Evolutionary conservation across 164 flowering plant genomes (phyloP), one percentile per base, ranked within the genome.

Genomic region (Dillenia suffruticosa): DNA sequence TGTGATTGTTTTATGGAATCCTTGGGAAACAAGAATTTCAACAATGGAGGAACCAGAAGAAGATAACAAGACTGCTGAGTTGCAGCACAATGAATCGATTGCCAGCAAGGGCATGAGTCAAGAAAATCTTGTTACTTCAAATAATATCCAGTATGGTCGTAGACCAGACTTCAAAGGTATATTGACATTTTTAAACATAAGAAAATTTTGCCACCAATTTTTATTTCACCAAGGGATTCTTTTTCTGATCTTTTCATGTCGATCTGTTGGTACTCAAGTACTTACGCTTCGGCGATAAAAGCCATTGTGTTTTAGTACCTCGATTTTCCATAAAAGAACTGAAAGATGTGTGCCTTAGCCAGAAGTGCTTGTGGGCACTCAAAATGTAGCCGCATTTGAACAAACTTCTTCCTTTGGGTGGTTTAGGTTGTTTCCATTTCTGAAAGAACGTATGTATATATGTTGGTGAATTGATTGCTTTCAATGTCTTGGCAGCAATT

Each of bases 121-220:
- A 52, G 68, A 70, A 17, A 66, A 63, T 49, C 70, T 71, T 58
- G 70, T 57, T n/a, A 70, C 49, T 64, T 74, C 59, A 15, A 74
- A 58, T 19, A 66, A 46, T 12, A 68, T 76, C 40, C 65, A 48
- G 8, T 92, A 92, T 72, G 96, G 96, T 17, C 44, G 70, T 57
- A 76, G 98, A 67, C 98, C 98, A 17, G 74, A 92, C 73, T 85
- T 92, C 64, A 46, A 61, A 82, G 96, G 96, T 92, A 82, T 45
- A 58, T 26, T 22, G 45, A 2, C 6, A 24, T 6, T 13, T 10
- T 49, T 17, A 40, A 9, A 26, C 5, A 49, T 10, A 26, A 32
- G 40, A 32, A 32, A 32, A 32, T 32, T 32, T 32, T 32, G 40
- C 40, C 40, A 7, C 7, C 40, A 32, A 9, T 44, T 54, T 63